phyloP scores from a whole-genome alignment of 2,329 filamentous ascomycete species.

The Mycosphaerella arachidis region DNA sequence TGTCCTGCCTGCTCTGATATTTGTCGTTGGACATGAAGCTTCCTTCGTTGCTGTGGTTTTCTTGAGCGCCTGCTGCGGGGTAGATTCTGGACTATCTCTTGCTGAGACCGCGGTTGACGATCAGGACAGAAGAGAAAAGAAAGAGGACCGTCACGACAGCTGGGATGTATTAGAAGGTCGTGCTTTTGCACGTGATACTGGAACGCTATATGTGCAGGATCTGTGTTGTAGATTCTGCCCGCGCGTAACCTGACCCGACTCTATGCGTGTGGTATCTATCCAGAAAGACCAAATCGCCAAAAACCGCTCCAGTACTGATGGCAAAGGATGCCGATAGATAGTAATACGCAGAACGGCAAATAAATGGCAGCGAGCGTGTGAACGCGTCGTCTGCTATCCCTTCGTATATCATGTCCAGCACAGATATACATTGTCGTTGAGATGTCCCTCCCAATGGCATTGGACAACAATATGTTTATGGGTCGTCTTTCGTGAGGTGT shows the following conservation, averaged over 20 bases:
- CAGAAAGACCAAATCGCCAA: neutral
- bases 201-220: neutral
- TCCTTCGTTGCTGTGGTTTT: too few species aligned
- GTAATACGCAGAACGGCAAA: neutral
- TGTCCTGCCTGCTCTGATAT: neutral
- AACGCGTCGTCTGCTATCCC: neutral
- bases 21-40: neutral
- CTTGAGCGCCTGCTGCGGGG: neutral
- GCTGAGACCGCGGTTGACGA: neutral
- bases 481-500: neutral
- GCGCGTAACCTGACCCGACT: neutral
- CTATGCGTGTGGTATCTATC: conserved; percentile 1
- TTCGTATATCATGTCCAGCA: neutral
- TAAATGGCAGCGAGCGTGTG: conserved; percentile 1
- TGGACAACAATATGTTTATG: neutral
- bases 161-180: neutral
- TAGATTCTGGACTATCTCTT: neutral
- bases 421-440: neutral
- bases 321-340: neutral
- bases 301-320: conserved; percentile 1
- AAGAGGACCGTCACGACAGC: neutral
- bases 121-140: neutral
- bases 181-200: conserved; percentile 1
- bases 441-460: neutral
- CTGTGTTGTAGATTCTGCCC: neutral